A percentile compares a stretch with the other conserved stretches of the same genome.
phyloP scores from a whole-genome alignment of 805 yeast genomes.

The Candida quercuum region DNA sequence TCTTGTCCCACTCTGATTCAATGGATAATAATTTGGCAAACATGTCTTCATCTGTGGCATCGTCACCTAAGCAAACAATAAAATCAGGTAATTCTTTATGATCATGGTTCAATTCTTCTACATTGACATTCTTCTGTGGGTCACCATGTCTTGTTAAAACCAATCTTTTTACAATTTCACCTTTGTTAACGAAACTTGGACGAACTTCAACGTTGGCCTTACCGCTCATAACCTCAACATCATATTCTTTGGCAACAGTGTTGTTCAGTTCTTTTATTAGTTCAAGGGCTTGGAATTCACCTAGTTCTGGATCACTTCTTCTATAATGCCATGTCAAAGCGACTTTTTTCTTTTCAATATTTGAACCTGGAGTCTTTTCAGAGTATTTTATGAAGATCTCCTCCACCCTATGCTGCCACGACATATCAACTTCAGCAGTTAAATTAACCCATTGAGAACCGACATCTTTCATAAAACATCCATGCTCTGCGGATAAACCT shows the following conservation, averaged over 20 bases:
- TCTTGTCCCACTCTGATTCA: slow-evolving; percentile 46
- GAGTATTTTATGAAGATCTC: slow-evolving; percentile 71
- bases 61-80: slow-evolving; percentile 90
- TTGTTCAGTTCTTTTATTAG: slow-evolving; percentile 59
- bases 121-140: slow-evolving; percentile 36
- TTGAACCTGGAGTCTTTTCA: slow-evolving; percentile 85
- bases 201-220: slow-evolving; percentile 98
- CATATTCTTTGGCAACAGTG: slow-evolving; percentile 59
- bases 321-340: slow-evolving; percentile 98
- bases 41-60: slow-evolving; percentile 97
- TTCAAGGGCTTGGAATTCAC: slow-evolving; percentile 76
- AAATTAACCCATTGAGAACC: slow-evolving; percentile 76
- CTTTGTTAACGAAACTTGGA: slow-evolving; percentile 91
- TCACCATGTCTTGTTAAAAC: slow-evolving; percentile 60
- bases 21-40: slow-evolving; percentile 68
- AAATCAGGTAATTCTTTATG: slow-evolving; percentile 68
- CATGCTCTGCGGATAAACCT: slow-evolving; percentile 95
- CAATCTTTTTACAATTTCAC: slow-evolving; percentile 85
- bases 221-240: slow-evolving; percentile 94
- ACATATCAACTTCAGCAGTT: slow-evolving; percentile 80
- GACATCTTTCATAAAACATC: slow-evolving; percentile 85
- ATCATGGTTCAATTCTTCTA: slow-evolving; percentile 27
- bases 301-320: slow-evolving; percentile 89
- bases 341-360: slow-evolving; percentile 81
- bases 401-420: slow-evolving; percentile 86